Conservation (phyloP, 495 filamentous ascomycete species). For the Rhypophila decipiens region DNA sequence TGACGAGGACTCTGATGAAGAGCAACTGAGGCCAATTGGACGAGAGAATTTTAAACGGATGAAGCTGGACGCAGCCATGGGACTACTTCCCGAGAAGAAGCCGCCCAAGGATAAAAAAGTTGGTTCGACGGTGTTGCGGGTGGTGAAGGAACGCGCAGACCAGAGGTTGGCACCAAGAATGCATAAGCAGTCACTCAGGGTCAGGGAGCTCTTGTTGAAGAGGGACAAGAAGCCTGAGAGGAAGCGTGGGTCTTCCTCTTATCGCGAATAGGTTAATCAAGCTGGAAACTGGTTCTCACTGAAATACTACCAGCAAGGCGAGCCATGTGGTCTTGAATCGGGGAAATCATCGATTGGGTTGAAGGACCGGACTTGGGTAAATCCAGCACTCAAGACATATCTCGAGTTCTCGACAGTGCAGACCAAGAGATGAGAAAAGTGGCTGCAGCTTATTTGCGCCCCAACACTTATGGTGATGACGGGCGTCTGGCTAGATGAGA, state of each 20-base stretch:
- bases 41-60: conserved; percentile 27
- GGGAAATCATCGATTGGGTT: no score
- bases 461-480: no score
- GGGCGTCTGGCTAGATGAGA: no score
- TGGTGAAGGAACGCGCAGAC: conserved; percentile 25
- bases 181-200: conserved; percentile 20
- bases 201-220: conserved; percentile 31
- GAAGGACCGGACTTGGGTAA: no score
- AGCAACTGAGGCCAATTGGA: conserved; percentile 9
- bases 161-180: conserved; percentile 32
- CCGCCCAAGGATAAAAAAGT: conserved; percentile 29
- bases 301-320: no score
- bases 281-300: no score
- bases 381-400: no score
- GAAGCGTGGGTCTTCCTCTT: conserved; percentile 35
- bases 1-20: conserved; percentile 26
- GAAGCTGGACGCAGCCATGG: conserved; percentile 24
- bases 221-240: conserved; percentile 22
- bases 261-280: no score
- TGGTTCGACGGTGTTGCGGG: conserved; percentile 37
- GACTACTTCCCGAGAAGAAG: conserved; percentile 20
- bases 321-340: no score
- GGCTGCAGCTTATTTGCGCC: no score
- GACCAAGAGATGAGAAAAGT: no score
- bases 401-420: no score